phyloP scores from a whole-genome alignment of 2,329 filamentous ascomycete species.

The Septoria petroselini region DNA sequence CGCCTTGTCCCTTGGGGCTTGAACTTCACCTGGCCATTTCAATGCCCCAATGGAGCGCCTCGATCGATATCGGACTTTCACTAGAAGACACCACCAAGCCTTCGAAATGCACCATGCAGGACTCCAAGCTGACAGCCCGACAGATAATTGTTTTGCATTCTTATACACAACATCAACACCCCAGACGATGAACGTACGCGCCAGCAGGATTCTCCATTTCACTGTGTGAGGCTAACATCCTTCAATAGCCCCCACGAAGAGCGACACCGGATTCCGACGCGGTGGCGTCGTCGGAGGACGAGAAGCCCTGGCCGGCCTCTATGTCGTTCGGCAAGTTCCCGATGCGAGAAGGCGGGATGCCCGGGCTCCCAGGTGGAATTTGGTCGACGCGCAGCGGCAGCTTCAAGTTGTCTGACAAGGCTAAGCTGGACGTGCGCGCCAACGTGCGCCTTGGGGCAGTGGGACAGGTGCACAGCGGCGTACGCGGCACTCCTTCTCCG shows the following conservation, averaged over 20 bases:
- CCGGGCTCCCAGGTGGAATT: conserved; percentile 44
- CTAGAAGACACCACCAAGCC: no score
- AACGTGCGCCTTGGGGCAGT: conserved; percentile 38
- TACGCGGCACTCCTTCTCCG: conserved; percentile 39
- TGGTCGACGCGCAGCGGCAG: conserved; percentile 35
- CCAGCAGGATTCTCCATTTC: conserved; percentile 11
- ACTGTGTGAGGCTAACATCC: conserved; percentile 23
- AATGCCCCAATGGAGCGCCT: no score
- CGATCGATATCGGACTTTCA: no score
- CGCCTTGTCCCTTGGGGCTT: no score
- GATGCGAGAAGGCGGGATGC: conserved; percentile 35
- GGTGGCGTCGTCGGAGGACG: conserved; percentile 90
- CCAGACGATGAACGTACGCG: conserved; percentile 5
- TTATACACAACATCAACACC: background rate
- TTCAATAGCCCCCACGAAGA: conserved; percentile 56
- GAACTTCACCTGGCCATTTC: no score
- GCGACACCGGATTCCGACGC: conserved; percentile 94
- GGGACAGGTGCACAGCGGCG: conserved; percentile 14
- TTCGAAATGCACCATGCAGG: no score
- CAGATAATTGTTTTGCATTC: conserved; percentile 21
- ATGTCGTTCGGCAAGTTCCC: conserved; percentile 53
- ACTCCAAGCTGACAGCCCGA: background rate
- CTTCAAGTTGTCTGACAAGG: conserved; percentile 35
- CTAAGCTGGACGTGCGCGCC: conserved; percentile 30
- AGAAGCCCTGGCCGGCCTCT: conserved; percentile 53